phyloP scores from a whole-genome alignment of 306 rosid species.

The Astragalus membranaceus region DNA sequence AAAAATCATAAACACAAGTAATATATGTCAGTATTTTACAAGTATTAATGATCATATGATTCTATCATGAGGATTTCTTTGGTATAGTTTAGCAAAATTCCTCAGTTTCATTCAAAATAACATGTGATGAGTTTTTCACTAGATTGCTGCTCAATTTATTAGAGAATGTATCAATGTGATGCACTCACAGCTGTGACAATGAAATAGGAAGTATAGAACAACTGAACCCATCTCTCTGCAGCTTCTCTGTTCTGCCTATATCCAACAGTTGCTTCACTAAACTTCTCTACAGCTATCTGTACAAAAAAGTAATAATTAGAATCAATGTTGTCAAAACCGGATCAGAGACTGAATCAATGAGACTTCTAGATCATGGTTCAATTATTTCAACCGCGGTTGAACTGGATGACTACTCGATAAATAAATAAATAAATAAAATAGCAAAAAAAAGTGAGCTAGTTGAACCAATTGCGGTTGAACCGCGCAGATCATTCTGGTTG shows the following conservation, averaged over 20 bases:
- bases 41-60: not conserved
- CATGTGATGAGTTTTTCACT: not conserved
- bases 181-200: conserved; percentile 65
- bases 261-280: conserved; percentile 97
- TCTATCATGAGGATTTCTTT: not conserved
- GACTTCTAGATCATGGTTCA: too few species aligned
- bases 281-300: conserved; percentile 69
- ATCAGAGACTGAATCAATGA: too few species aligned
- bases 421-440: too few species aligned
- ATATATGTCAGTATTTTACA: too few species aligned
- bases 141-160: not conserved
- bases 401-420: too few species aligned
- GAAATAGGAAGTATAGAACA: conserved; percentile 84
- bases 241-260: conserved; percentile 55
- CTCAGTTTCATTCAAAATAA: not conserved
- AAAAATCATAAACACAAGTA: conserved; percentile 1
- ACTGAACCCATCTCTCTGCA: conserved; percentile 89
- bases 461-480: too few species aligned
- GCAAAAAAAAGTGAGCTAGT: too few species aligned
- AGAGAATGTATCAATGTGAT: not conserved
- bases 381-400: too few species aligned
- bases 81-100: not conserved
- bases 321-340: too few species aligned
- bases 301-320: not conserved
- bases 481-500: too few species aligned